Evolutionary conservation across 495 filamentous ascomycete genomes (phyloP).

Genomic region (Penicillium paradoxum): DNA sequence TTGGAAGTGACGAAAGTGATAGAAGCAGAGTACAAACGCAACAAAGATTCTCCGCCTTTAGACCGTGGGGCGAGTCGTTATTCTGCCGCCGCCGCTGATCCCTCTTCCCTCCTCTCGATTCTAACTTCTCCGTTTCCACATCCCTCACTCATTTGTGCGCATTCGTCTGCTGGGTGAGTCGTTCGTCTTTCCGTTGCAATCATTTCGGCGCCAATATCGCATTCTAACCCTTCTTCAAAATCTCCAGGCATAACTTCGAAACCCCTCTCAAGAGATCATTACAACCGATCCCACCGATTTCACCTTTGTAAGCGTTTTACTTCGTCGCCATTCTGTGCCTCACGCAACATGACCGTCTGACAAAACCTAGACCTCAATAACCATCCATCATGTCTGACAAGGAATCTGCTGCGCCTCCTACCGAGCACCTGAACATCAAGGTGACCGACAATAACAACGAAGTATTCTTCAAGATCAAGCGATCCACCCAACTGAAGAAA

Average conservation of each 20-base stretch:
- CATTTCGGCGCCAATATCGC: not conserved
- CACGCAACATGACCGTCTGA: not conserved
- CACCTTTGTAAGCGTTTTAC: conserved; percentile 9
- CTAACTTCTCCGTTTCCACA: conserved; percentile 9
- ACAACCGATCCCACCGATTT: not conserved
- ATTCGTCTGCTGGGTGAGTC: conserved; percentile 1
- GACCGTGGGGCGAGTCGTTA: conserved; percentile 21
- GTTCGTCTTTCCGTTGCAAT: not conserved
- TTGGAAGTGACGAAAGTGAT: conserved; percentile 2
- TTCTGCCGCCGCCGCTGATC: conserved; percentile 25
- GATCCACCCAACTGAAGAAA: conserved; percentile 91
- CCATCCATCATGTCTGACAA: conserved; percentile 20
- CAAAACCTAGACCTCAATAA: not conserved
- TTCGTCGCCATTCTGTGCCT: not conserved
- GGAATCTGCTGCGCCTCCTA: conserved; percentile 50
- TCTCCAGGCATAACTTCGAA: not conserved
- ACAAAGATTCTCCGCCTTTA: conserved; percentile 41
- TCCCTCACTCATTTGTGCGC: not conserved
- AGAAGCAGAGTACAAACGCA: conserved; percentile 28
- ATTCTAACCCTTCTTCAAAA: not conserved
- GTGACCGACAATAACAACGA: conserved; percentile 99
- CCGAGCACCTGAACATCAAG: conserved; percentile 97
- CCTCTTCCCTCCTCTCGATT: conserved; percentile 13
- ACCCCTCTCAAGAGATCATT: not conserved
- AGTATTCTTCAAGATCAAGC: conserved; percentile 99